These are phyloP conservation scores for Rhizopus delemar DNA, from an alignment of 371 early-diverging fungal species.

Conservation along the genomic window DNA sequence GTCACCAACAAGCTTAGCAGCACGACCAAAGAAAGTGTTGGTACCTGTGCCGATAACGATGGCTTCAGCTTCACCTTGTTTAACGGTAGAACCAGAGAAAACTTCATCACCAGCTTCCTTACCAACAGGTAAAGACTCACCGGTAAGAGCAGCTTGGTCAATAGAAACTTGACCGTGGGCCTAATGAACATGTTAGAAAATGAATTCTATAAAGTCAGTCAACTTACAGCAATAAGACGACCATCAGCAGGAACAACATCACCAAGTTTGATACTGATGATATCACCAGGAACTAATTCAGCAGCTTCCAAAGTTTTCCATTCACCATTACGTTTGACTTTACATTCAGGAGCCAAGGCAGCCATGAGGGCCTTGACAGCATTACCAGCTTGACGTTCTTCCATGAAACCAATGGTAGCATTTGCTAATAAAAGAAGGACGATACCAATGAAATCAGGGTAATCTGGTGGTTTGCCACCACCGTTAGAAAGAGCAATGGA, in stretches of 20 bases:
- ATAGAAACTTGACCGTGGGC: conserved; percentile 72
- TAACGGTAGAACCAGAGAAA: conserved; percentile 16
- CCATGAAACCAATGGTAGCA: conserved; percentile 82
- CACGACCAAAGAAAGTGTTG: conserved; percentile 90
- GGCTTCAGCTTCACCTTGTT: conserved; percentile 91
- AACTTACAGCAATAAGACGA: conserved; percentile 56
- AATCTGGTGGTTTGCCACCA: conserved; percentile 69
- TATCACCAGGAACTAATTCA: conserved; percentile 73
- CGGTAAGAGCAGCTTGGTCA: too few relatives aligned
- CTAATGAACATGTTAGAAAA: conserved; percentile 71
- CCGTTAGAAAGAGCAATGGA: conserved; percentile 74
- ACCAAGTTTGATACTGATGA: conserved; percentile 15
- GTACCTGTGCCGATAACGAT: conserved; percentile 85
- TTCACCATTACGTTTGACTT: conserved; percentile 63
- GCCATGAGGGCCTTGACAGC: conserved; percentile 80
- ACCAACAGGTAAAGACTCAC: too few relatives aligned
- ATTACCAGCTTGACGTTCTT: conserved; percentile 81
- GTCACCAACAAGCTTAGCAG: conserved; percentile 44
- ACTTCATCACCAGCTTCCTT: too few relatives aligned
- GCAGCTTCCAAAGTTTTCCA: conserved; percentile 60
- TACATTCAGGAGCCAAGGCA: conserved; percentile 73
- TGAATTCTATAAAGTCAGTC: conserved; percentile 26
- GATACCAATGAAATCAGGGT: conserved; percentile 85
- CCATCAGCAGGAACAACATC: conserved; percentile 77
- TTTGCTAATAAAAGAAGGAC: conserved; percentile 78